Evolutionary conservation across 2,329 filamentous ascomycete species (phyloP).

Genomic region (Colletotrichum costaricense): DNA sequence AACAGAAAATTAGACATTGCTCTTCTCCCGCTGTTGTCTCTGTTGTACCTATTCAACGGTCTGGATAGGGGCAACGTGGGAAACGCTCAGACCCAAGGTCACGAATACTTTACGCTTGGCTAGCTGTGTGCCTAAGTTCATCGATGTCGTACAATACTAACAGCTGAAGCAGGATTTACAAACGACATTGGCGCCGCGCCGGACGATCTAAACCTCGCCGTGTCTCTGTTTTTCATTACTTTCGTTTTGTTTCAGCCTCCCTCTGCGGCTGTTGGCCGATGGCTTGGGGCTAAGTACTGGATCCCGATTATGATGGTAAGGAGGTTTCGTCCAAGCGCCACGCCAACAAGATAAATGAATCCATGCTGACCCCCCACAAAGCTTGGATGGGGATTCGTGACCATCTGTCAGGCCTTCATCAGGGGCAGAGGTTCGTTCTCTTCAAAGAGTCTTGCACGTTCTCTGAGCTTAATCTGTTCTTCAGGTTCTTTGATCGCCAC

Average conservation of each 20-base stretch:
- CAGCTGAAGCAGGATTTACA: conserved; percentile 55
- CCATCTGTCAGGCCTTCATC: conserved; percentile 44
- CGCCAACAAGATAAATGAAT: conserved; percentile 43
- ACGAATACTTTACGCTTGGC: conserved; percentile 10
- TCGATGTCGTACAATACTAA: conserved; percentile 7
- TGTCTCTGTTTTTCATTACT: conserved; percentile 67
- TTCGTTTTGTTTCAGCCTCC: conserved; percentile 69
- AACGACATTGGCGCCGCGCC: conserved; percentile 61
- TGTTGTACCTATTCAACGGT: conserved; percentile 54
- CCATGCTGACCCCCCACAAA: conserved; percentile 53
- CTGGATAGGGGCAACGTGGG: conserved; percentile 54
- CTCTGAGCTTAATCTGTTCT: neutral
- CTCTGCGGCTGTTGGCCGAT: conserved; percentile 56
- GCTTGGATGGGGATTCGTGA: conserved; percentile 44
- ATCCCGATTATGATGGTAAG: conserved; percentile 67
- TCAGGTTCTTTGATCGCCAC: conserved; percentile 39
- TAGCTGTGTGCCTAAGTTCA: neutral
- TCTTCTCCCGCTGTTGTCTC: conserved; percentile 50
- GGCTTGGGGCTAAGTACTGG: conserved; percentile 60
- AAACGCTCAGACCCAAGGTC: conserved; percentile 52
- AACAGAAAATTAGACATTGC: conserved; percentile 50
- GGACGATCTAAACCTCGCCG: conserved; percentile 65
- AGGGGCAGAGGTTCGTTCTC: conserved; percentile 39
- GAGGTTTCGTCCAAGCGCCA: conserved; percentile 53
- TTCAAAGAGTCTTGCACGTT: neutral